Evolutionary conservation across 2,329 filamentous ascomycete species (phyloP).

Genomic region (Aureobasidium sp.): DNA sequence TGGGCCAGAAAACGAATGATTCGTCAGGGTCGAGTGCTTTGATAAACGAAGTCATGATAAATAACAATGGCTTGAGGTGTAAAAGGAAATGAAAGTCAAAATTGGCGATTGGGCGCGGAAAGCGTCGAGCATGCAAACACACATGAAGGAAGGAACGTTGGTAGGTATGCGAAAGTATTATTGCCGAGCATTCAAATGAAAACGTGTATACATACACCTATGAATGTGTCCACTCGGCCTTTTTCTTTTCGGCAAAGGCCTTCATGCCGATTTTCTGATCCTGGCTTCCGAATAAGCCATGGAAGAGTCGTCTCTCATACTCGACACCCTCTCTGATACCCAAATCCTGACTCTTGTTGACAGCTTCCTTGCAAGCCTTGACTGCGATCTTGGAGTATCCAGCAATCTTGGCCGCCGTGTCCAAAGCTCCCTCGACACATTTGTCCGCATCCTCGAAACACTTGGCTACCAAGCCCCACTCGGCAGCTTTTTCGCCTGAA

Average conservation of each 20-base stretch:
- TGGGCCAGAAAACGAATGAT: too few species aligned
- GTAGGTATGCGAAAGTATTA: too few species aligned
- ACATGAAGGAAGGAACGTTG: too few species aligned
- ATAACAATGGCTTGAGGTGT: too few species aligned
- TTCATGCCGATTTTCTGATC: constrained; percentile 97
- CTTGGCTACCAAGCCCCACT: constrained; percentile 84
- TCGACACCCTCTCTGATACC: constrained; percentile 84
- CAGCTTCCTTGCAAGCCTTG: constrained; percentile 91
- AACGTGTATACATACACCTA: constrained; percentile 34
- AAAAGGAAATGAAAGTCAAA: too few species aligned
- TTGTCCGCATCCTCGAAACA: constrained; percentile 74
- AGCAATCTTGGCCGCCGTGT: constrained; percentile 84
- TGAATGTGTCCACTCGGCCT: constrained; percentile 81
- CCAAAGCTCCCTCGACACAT: constrained; percentile 71
- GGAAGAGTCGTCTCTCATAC: constrained; percentile 89
- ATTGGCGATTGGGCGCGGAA: too few species aligned
- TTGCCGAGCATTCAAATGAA: too few species aligned
- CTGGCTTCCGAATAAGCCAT: constrained; percentile 83
- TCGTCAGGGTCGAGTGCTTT: too few species aligned
- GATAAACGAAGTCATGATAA: too few species aligned
- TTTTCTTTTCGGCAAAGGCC: constrained; percentile 92
- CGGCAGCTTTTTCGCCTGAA: constrained; percentile 72
- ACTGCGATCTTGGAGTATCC: constrained; percentile 80
- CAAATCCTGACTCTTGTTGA: constrained; percentile 96
- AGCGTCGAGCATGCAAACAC: too few species aligned